Base-by-base conservation (phyloP, 1,284 basidiomycete species). In the Sphaerobolus stellatus region DNA sequence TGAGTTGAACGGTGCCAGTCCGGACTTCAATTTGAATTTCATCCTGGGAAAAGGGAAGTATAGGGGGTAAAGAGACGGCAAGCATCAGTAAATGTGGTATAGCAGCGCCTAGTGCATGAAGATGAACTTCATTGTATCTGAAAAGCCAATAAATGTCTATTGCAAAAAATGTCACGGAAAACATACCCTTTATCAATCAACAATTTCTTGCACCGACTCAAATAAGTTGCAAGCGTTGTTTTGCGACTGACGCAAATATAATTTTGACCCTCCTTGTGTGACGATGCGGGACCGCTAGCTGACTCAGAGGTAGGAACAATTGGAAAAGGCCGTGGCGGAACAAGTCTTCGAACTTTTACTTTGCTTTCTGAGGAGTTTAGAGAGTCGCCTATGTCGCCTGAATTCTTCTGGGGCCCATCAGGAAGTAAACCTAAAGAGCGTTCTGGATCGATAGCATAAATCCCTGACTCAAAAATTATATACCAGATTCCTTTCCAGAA, bases 81-180 rank as follows among this genome's bases (percentile, higher is more conserved):
- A 95, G 77, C 34, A 86, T 80, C 27, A 90, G 71, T 14, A 92
- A 80, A 63, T 89, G 89, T 1, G 92, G 90, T 51, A 95, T 93
- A 0, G 92, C 92, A 2, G 93, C 91, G 24, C 89, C 88, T 79
- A 94, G 84, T 1, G 92, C 92, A 60, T 82, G 85, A 28, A 95
- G 73, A 66, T 86, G 82, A 22, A 95, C 67, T 2, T 80, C 83
- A 59, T 88, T 88, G 63, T 89, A 88, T 40, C 90, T 92, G 58
- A n/a, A 20, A 6, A 8, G 11, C 48, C 13, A 16, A 36, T 56
- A 46, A 44, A 33, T 4, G 20, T 50, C 16, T 46, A 49, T 18
- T 24, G 24, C 29, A 36, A 16, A 45, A 31, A 45, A 33, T 38
- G 5, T 24, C 8, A 48, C 8, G 20, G 54, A 24, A 34, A 3